Conservation (phyloP, 345 rosid species). For the Pistacia vera region DNA sequence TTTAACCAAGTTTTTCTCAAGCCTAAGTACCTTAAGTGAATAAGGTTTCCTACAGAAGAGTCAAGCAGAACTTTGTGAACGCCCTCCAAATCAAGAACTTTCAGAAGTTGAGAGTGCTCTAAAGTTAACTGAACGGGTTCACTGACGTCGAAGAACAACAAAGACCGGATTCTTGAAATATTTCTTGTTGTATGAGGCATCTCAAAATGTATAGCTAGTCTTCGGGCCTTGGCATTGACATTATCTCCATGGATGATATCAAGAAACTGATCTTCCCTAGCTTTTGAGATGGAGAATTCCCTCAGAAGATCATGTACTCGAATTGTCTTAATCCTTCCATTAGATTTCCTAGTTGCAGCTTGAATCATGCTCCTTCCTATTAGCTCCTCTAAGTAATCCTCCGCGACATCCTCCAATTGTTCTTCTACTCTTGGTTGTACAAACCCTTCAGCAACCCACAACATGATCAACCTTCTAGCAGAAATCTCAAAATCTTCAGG, state of each 20-base stretch:
- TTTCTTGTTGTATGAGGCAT: not conserved
- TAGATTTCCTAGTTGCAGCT: constrained; percentile 11
- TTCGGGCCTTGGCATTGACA: not conserved
- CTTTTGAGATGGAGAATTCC: constrained; percentile 22
- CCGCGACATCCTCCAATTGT: constrained; percentile 16
- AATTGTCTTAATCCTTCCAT: constrained; percentile 16
- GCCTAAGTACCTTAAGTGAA: constrained; percentile 22
- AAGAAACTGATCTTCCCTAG: constrained; percentile 19
- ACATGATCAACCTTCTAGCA: constrained; percentile 6
- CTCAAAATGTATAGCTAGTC: constrained; percentile 12
- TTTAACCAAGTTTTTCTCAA: constrained; percentile 18
- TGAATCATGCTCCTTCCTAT: constrained; percentile 29
- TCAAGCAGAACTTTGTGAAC: constrained; percentile 6
- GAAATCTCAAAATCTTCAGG: constrained; percentile 20
- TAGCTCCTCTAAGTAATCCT: constrained; percentile 23
- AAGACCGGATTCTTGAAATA: constrained; percentile 9
- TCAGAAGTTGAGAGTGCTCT: constrained; percentile 9
- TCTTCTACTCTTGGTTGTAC: constrained; percentile 14
- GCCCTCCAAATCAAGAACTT: constrained; percentile 16
- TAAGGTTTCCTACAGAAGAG: constrained; percentile 15
- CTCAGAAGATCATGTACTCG: constrained; percentile 20
- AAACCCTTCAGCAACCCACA: constrained; percentile 29
- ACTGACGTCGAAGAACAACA: constrained; percentile 14
- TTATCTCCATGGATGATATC: constrained; percentile 5
- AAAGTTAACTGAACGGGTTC: not conserved